Evolutionary conservation across 805 yeast genomes (phyloP), one percentile per base, ranked within the genome.

Genomic region (Saccharomycopsis fibuligera): DNA sequence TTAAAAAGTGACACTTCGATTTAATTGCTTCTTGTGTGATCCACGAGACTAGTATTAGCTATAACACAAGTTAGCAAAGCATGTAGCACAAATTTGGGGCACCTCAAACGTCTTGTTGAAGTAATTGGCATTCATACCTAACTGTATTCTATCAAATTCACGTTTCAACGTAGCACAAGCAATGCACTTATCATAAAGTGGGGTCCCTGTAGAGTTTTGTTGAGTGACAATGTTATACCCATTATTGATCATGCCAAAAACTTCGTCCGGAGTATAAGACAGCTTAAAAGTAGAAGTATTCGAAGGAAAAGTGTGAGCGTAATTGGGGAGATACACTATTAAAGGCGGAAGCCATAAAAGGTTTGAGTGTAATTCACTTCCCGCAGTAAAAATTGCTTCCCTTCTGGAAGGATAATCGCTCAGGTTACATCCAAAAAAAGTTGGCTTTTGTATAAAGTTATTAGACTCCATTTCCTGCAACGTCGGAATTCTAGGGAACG

Each of bases 341-440:
- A 87, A 69, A 2, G 96, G 96, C 23, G 90, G 89, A 73, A 30
- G 77, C 81, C 23, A 81, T 60, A 41, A 3, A 12, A 21, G n/a
- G 5, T 29, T 29, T 21, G 17, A 16, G n/a, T 2, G 19, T 1
- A 24, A n/a, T 16, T 24, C 16, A 23, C 4, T 22, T 37, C 36
- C 31, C 10, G 36, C 27, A 21, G 30, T 19, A 17, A 17, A 25
- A 4, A 22, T 33, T 6, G 33, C 16, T n/a, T 36, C 36, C 19
- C 43, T 16, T 41, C 44, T 35, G 24, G 21, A 5, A 31, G 47
- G 49, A 30, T 38, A 50, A 31, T 53, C 49, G 17, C 48, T 25
- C n/a, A 52, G 40, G 59, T 81, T 70, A 65, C 96, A 90, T 3
- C 97, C 96, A 60, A 89, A 84, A 64, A 88, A 87, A 0, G 81